These are phyloP conservation scores for Chrysosporium keratinophilum DNA, from an alignment of 2,329 filamentous ascomycete species.

Conservation along the genomic window DNA sequence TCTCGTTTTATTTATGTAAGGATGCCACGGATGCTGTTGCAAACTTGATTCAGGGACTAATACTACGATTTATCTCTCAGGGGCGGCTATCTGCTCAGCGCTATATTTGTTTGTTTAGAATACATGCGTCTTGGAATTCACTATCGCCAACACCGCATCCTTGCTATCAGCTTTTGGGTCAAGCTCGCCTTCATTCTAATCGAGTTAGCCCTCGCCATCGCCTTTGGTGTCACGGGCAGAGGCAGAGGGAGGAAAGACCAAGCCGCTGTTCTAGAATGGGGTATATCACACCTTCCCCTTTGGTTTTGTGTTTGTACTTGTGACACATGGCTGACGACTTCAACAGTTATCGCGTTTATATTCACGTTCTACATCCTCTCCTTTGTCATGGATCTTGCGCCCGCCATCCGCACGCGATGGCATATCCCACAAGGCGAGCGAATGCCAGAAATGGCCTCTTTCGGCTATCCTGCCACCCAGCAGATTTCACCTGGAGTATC, in stretches of 20 bases:
- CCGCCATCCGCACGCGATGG: slow-evolving; percentile 55
- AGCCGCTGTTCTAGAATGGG: slow-evolving; percentile 70
- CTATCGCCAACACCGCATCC: slow-evolving; percentile 59
- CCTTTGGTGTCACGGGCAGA: slow-evolving; percentile 54
- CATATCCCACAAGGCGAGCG: slow-evolving; percentile 35
- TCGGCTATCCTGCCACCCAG: slow-evolving; percentile 3
- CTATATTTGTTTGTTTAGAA: slow-evolving; percentile 81
- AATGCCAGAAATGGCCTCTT: slow-evolving; percentile 20
- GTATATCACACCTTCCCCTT: slow-evolving; percentile 22
- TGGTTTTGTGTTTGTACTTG: not conserved
- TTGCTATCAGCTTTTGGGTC: slow-evolving; percentile 72
- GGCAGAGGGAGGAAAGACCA: slow-evolving; percentile 45
- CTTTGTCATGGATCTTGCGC: slow-evolving; percentile 78
- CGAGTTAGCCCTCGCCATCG: slow-evolving; percentile 57
- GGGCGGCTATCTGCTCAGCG: slow-evolving; percentile 70
- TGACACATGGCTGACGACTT: not conserved
- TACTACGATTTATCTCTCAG: slow-evolving; percentile 19
- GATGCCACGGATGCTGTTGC: not conserved
- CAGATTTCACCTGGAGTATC: slow-evolving; percentile 17
- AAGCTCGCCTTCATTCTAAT: slow-evolving; percentile 77
- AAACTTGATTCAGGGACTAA: not conserved
- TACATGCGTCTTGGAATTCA: slow-evolving; percentile 76
- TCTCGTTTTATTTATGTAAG: slow-evolving; percentile 64
- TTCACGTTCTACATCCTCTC: slow-evolving; percentile 82
- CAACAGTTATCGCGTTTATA: slow-evolving; percentile 57